These are phyloP conservation scores for Claviceps sp. DNA, from an alignment of 2,329 filamentous ascomycete genomes.

Conservation along the genomic window DNA sequence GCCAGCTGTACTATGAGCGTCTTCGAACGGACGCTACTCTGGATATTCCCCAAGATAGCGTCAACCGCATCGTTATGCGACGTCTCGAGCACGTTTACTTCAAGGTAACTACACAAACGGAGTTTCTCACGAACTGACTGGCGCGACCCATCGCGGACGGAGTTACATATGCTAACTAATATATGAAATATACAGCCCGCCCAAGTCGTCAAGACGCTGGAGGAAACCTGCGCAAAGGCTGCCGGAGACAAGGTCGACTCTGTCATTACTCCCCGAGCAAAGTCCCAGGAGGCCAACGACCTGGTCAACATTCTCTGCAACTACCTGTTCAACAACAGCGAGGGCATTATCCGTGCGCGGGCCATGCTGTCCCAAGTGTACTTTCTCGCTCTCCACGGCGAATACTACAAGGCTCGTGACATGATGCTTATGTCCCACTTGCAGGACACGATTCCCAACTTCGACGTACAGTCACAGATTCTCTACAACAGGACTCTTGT, in stretches of 20 bases:
- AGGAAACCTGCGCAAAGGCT: conserved; percentile 85
- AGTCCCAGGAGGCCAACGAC: conserved; percentile 53
- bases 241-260: conserved; percentile 61
- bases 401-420: conserved; percentile 95
- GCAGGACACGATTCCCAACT: conserved; percentile 92
- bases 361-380: conserved; percentile 99
- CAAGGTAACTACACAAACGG: conserved; percentile 48
- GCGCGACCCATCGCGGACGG: no score
- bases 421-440: conserved; percentile 99
- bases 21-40: conserved; percentile 57
- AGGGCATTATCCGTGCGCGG: conserved; percentile 88
- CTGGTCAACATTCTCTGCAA: conserved; percentile 83
- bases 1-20: conserved; percentile 76
- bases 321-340: conserved; percentile 87
- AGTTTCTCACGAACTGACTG: neutral
- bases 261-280: conserved; percentile 59
- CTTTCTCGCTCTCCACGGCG: conserved; percentile 91
- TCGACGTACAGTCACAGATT: conserved; percentile 94
- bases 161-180: conserved; percentile 4
- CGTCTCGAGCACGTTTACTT: conserved; percentile 97
- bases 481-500: conserved; percentile 97
- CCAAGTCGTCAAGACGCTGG: conserved; percentile 82
- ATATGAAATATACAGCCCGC: conserved; percentile 44
- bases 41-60: conserved; percentile 66
- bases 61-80: conserved; percentile 89